These are phyloP conservation scores for Nicotiana noctiflora DNA, from an alignment of 257 asterid genomes.

Conservation along the genomic window DNA sequence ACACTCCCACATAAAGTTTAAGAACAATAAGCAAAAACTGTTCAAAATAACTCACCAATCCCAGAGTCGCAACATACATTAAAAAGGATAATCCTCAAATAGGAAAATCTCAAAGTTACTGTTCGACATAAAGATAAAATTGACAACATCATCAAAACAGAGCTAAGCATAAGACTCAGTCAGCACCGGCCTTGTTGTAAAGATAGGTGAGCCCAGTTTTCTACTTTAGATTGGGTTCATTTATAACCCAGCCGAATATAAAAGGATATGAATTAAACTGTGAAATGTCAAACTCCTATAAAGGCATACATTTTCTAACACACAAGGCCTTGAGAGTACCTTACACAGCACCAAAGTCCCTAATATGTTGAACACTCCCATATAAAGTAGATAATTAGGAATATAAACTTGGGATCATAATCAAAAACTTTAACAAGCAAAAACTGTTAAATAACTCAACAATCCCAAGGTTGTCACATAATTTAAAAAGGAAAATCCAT, in stretches of 20 bases:
- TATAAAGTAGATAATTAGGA: not conserved
- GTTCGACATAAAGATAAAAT: not conserved
- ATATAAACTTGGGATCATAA: not conserved
- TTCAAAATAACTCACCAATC: not conserved
- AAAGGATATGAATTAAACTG: not conserved
- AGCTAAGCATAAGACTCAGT: constrained; percentile 9
- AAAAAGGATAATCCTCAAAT: not conserved
- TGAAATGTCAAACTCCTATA: not conserved
- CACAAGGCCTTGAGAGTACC: too few relatives aligned
- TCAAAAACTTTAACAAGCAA: not conserved
- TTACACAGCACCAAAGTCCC: not conserved
- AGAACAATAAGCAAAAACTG: not conserved
- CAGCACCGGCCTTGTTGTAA: constrained; percentile 54
- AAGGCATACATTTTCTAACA: not conserved
- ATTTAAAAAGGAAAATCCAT: not conserved
- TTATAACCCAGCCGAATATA: not conserved
- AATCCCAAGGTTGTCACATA: not conserved
- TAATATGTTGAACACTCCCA: not conserved
- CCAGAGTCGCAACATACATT: not conserved
- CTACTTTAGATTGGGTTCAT: not conserved
- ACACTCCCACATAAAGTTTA: not conserved
- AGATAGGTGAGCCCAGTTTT: constrained; percentile 42
- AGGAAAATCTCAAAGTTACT: not conserved
- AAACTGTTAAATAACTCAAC: not conserved
- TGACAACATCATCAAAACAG: not conserved